Evolutionary conservation across 192 early-diverging fungal genomes (phyloP).

Genomic region (Dissophora globulifera): DNA sequence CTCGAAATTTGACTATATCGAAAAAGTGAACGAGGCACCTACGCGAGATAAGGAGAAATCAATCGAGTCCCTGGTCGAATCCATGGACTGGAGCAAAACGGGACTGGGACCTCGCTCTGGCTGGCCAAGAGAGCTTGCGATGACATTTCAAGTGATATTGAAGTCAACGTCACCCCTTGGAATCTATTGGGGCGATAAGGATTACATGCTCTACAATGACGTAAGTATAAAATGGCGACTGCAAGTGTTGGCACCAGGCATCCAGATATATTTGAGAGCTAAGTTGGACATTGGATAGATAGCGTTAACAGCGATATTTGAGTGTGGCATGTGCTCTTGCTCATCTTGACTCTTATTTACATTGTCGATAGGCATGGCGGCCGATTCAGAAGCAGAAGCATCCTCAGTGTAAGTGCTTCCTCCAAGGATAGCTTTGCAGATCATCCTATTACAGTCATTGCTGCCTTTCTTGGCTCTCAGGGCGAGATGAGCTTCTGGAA

Average conservation of each 20-base stretch:
- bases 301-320: too few relatives aligned
- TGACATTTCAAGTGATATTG: conserved; percentile 6
- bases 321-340: too few relatives aligned
- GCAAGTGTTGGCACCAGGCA: too few relatives aligned
- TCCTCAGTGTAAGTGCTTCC: conserved; percentile 43
- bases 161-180: conserved; percentile 24
- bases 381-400: conserved; percentile 53
- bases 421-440: too few relatives aligned
- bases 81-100: conserved; percentile 52
- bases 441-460: too few relatives aligned
- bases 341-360: conserved; percentile 1
- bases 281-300: too few relatives aligned
- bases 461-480: too few relatives aligned
- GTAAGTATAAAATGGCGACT: conserved; percentile 17
- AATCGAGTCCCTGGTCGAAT: conserved; percentile 14
- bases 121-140: conserved; percentile 32
- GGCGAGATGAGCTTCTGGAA: too few relatives aligned
- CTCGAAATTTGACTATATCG: conserved; percentile 12
- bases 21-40: not conserved
- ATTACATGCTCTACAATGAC: conserved; percentile 31
- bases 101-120: conserved; percentile 27
- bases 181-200: conserved; percentile 32
- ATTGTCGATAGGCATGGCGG: conserved; percentile 29
- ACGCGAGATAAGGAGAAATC: conserved; percentile 19
- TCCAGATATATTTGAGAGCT: too few relatives aligned